phyloP scores from a whole-genome alignment of 768 basidiomycete genomes.

The Suillus decipiens region DNA sequence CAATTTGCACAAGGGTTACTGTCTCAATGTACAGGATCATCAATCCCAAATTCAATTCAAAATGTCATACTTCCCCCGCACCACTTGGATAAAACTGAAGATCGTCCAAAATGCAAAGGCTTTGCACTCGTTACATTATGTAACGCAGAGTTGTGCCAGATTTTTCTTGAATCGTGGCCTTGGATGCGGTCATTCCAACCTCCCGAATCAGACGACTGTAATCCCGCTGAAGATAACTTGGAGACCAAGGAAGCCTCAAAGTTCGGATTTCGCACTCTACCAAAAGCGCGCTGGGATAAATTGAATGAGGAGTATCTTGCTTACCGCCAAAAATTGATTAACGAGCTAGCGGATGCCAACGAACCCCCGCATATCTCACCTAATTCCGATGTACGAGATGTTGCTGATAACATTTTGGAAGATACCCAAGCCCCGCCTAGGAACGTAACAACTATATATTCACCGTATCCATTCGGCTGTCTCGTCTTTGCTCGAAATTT shows the following conservation, averaged over 20 bases:
- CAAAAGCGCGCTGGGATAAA: conserved; percentile 61
- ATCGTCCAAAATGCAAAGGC: conserved; percentile 64
- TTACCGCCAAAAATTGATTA: conserved; percentile 57
- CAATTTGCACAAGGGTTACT: conserved; percentile 46
- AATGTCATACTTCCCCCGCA: conserved; percentile 60
- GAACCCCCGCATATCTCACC: neutral
- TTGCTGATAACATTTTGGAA: neutral
- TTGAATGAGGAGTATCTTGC: conserved; percentile 70
- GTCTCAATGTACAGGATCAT: conserved; percentile 10
- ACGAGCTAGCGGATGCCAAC: conserved; percentile 37
- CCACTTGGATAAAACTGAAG: conserved; percentile 58
- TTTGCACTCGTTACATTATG: conserved; percentile 72
- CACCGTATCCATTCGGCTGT: conserved; percentile 62
- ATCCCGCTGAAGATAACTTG: neutral
- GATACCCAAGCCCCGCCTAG: conserved; percentile 2
- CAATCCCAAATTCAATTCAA: conserved; percentile 42
- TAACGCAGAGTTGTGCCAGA: conserved; percentile 38
- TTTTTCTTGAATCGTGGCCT: conserved; percentile 56
- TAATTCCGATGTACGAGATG: neutral
- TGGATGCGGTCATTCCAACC: conserved; percentile 44
- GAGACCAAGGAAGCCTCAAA: conserved; percentile 47
- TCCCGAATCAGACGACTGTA: neutral
- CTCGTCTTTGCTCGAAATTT: conserved; percentile 72
- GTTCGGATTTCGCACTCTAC: conserved; percentile 59
- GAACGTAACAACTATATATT: conserved; percentile 20